Evolutionary conservation across 2,329 filamentous ascomycete genomes (phyloP).

Genomic region (Colletotrichum horii): DNA sequence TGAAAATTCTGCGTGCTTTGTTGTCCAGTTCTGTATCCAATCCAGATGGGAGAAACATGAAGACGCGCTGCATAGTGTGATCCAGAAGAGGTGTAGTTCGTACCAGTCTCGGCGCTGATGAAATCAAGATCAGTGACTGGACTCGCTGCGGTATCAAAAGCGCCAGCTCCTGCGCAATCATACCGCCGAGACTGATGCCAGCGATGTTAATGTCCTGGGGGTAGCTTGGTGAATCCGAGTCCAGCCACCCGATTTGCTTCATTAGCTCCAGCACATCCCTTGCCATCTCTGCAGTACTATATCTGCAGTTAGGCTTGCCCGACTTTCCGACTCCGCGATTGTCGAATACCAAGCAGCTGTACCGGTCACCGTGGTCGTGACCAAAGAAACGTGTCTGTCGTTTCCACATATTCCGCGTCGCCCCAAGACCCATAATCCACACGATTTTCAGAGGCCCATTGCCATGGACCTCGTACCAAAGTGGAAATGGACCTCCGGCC

Average conservation of each 20-base stretch:
- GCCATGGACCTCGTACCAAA: conserved; percentile 11
- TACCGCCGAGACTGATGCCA: conserved; percentile 74
- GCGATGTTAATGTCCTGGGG: conserved; percentile 60
- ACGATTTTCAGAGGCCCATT: neutral
- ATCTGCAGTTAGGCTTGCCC: conserved; percentile 67
- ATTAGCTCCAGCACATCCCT: conserved; percentile 65
- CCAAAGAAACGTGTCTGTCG: conserved; percentile 72
- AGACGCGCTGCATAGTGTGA: neutral
- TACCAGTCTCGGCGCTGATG: conserved; percentile 1
- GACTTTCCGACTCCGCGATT: conserved; percentile 73
- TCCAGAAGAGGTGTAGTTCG: neutral
- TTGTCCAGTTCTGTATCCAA: neutral
- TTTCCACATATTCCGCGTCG: conserved; percentile 33
- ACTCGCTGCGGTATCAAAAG: conserved; percentile 32
- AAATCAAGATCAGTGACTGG: conserved; percentile 1
- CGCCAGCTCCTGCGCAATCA: conserved; percentile 74
- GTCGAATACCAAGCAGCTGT: conserved; percentile 68
- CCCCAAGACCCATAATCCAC: conserved; percentile 16
- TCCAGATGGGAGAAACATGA: neutral
- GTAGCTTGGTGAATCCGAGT: neutral
- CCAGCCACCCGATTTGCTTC: conserved; percentile 63
- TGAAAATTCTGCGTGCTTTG: conserved; percentile 5
- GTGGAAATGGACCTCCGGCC: neutral
- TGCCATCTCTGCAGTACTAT: conserved; percentile 76
- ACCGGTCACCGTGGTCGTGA: conserved; percentile 61